Evolutionary conservation across 129 eudicot genomes (phyloP).

Genomic region (Cynara cardunculus): DNA sequence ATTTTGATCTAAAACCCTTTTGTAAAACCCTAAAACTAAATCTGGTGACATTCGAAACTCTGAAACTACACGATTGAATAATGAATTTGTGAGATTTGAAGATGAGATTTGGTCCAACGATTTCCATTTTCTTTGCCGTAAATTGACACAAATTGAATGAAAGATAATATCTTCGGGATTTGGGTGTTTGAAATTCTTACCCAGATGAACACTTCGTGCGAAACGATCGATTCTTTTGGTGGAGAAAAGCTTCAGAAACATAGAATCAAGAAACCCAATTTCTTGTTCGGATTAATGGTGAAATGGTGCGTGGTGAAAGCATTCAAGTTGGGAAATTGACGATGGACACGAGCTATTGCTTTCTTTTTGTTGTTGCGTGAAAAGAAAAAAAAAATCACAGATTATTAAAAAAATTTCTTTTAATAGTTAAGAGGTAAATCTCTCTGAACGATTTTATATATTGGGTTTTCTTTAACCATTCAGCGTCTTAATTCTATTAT

Average conservation of each 20-base stretch:
- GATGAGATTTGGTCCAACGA: slow-evolving; percentile 25
- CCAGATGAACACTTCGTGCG: slow-evolving; percentile 43
- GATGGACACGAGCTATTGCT: too few species aligned
- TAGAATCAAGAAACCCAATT: slow-evolving; percentile 36
- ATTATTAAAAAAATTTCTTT: too few species aligned
- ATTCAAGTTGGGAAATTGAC: too few species aligned
- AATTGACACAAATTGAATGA: slow-evolving; percentile 47
- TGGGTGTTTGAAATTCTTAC: slow-evolving; percentile 45
- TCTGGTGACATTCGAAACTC: slow-evolving; percentile 52
- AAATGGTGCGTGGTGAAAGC: too few species aligned
- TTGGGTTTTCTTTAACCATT: too few species aligned
- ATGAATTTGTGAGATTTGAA: slow-evolving; percentile 40
- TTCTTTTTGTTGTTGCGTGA: too few species aligned
- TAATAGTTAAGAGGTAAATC: too few species aligned
- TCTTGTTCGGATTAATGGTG: neutral
- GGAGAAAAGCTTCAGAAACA: slow-evolving; percentile 42
- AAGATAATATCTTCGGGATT: slow-evolving; percentile 50
- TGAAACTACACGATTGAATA: slow-evolving; percentile 42
- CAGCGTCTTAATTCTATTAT: too few species aligned
- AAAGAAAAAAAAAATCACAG: too few species aligned
- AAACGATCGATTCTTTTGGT: slow-evolving; percentile 30
- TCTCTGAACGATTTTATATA: too few species aligned
- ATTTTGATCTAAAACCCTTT: slow-evolving; percentile 23
- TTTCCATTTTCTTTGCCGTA: slow-evolving; percentile 61
- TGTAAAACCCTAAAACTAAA: slow-evolving; percentile 47